Percentiles rank a stretch among this genome's conserved stretches.
Evolutionary conservation across 345 rosid species (phyloP).

Genomic region (Heritiera littoralis): DNA sequence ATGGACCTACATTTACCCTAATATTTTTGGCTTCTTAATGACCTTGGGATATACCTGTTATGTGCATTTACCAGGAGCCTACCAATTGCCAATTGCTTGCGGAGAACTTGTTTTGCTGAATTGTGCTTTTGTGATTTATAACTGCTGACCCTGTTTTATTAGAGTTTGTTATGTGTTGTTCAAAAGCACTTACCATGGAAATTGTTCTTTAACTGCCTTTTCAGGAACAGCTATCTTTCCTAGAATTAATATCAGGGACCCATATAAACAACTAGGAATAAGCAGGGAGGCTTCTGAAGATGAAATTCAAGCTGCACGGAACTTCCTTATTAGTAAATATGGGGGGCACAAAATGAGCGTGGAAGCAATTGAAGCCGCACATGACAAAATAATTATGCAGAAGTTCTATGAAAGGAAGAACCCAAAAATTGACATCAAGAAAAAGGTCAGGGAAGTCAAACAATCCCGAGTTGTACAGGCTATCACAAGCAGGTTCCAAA

Average conservation of each 20-base stretch:
- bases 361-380: slow-evolving; percentile 90
- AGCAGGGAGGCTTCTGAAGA: slow-evolving; percentile 90
- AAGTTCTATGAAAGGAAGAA: slow-evolving; percentile 81
- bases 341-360: slow-evolving; percentile 84
- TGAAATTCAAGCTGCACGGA: slow-evolving; percentile 90
- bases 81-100: neutral
- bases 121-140: neutral
- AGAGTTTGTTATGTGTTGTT: neutral
- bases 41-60: slow-evolving; percentile 13
- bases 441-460: slow-evolving; percentile 69
- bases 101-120: neutral
- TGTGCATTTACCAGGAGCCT: slow-evolving; percentile 1
- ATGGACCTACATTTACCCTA: neutral
- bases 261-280: slow-evolving; percentile 88
- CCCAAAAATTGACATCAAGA: slow-evolving; percentile 71
- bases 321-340: slow-evolving; percentile 75
- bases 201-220: slow-evolving; percentile 16
- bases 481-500: slow-evolving; percentile 65
- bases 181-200: neutral
- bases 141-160: neutral
- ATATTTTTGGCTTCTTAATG: slow-evolving; percentile 6
- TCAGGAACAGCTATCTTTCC: slow-evolving; percentile 68
- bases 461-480: slow-evolving; percentile 72
- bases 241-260: slow-evolving; percentile 74
- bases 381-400: slow-evolving; percentile 91